Evolutionary conservation across 192 early-diverging fungal species (phyloP).

Genomic region (Coemansia sp.): DNA sequence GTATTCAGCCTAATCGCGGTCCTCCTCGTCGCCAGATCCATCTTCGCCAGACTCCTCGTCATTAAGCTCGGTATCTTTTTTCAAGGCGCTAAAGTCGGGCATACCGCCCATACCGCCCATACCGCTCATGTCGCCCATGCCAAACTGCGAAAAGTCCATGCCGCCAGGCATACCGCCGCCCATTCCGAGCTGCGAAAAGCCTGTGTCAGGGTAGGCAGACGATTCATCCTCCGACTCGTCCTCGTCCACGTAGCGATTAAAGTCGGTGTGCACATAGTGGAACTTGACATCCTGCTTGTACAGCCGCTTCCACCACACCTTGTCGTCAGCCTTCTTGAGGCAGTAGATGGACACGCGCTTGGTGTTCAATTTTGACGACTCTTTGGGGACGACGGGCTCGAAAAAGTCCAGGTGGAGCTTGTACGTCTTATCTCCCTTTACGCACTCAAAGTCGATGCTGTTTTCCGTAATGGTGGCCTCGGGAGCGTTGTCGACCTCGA

Average conservation of each 20-base stretch:
- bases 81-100: constrained; percentile 18
- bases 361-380: constrained; percentile 64
- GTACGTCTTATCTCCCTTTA: constrained; percentile 67
- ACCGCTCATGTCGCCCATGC: constrained; percentile 43
- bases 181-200: constrained; percentile 63
- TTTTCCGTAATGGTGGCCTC: constrained; percentile 32
- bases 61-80: background rate
- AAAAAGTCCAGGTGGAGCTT: constrained; percentile 75
- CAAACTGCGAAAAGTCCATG: constrained; percentile 60
- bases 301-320: constrained; percentile 84
- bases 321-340: constrained; percentile 73
- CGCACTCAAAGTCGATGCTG: constrained; percentile 65
- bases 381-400: constrained; percentile 72
- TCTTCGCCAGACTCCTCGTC: constrained; percentile 8
- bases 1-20: constrained; percentile 4
- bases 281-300: constrained; percentile 66
- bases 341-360: constrained; percentile 64
- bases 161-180: too few species aligned
- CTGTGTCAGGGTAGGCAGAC: constrained; percentile 60
- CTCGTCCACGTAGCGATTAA: constrained; percentile 89
- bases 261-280: constrained; percentile 90
- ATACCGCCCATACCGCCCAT: constrained; percentile 42
- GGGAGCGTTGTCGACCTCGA: constrained; percentile 74
- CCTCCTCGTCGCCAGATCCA: constrained; percentile 11
- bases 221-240: constrained; percentile 88